Evolutionary conservation across 176 grass and related monocot genomes (phyloP), one percentile per base, ranked within the genome.

Genomic region (Musa beccarii): DNA sequence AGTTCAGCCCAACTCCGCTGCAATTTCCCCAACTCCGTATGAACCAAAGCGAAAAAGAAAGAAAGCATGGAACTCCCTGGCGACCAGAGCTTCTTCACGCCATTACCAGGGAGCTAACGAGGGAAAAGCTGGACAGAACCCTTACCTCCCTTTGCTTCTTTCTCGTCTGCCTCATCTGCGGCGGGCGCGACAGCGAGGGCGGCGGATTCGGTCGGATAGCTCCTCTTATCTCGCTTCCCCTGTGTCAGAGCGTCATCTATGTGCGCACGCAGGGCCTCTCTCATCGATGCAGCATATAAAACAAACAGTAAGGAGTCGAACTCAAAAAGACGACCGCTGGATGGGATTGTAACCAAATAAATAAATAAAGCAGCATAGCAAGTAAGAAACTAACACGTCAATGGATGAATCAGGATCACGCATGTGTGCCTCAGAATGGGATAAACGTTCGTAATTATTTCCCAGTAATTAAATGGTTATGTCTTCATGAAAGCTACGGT

Each of bases 91-190:
- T 23, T 54, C 9, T 23, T 55, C 50, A 72, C 19, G 50, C 71
- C 71, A 25, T 11, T 54, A 53, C 10, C 7, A 15, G 25, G 50
- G 5, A 11, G 11, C 15, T 6, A 1, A 28, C 51, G 1, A 20
- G 21, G 15, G 52, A 21, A 3, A 50, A 9, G 1, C 11, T 13
- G 2, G 22, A 43, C 34, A 56, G 12, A 24, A 0, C 14, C 5
- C 29, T 75, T 81, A 92, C 89, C 86, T 86, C 83, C 63, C 71
- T 86, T 68, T 92, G 83, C 76, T 92, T 92, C 81, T 77, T 92
- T 49, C 68, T 74, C 77, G 72, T 77, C 54, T 77, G 81, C 56
- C 68, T 80, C 84, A 80, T 6, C 80, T 75, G 55, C 1, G 17
- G 29, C 9, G 76, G 61, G 65, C 20, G 49, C 34, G 63, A 55